phyloP scores from a whole-genome alignment of 768 basidiomycete genomes.

The Russula emetica region DNA sequence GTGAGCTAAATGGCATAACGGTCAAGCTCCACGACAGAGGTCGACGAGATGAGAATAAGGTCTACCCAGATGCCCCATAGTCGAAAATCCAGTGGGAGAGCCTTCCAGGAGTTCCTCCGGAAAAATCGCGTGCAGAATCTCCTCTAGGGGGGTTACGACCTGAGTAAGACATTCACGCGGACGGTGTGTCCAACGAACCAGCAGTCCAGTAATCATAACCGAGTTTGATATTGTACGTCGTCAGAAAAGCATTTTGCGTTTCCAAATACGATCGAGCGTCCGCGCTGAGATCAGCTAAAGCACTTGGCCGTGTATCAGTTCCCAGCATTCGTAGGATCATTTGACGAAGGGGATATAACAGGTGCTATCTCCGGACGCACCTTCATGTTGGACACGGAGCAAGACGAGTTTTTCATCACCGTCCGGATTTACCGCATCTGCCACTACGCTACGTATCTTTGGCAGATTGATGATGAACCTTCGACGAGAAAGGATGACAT shows the following conservation, averaged over 20 bases:
- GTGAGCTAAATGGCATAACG: conserved; percentile 56
- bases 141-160: conserved; percentile 49
- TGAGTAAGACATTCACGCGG: neutral
- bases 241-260: conserved; percentile 52
- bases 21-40: neutral
- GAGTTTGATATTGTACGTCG: conserved; percentile 57
- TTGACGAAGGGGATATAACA: too few relatives aligned
- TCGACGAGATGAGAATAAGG: conserved; percentile 29
- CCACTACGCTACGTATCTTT: conserved; percentile 57
- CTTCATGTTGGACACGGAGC: conserved; percentile 56
- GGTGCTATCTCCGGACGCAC: conserved; percentile 38
- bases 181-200: conserved; percentile 42
- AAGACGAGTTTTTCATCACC: conserved; percentile 56
- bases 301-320: conserved; percentile 31
- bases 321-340: too few relatives aligned
- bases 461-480: conserved; percentile 66
- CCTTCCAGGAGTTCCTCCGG: conserved; percentile 74
- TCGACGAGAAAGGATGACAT: neutral
- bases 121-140: conserved; percentile 76
- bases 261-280: conserved; percentile 54
- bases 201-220: conserved; percentile 88
- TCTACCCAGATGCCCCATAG: conserved; percentile 85
- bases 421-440: conserved; percentile 46
- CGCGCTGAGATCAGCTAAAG: conserved; percentile 64
- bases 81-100: conserved; percentile 82